These are phyloP conservation scores for Aphanoascus verrucosus DNA, from an alignment of 2,329 filamentous ascomycete genomes.

Conservation along the genomic window DNA sequence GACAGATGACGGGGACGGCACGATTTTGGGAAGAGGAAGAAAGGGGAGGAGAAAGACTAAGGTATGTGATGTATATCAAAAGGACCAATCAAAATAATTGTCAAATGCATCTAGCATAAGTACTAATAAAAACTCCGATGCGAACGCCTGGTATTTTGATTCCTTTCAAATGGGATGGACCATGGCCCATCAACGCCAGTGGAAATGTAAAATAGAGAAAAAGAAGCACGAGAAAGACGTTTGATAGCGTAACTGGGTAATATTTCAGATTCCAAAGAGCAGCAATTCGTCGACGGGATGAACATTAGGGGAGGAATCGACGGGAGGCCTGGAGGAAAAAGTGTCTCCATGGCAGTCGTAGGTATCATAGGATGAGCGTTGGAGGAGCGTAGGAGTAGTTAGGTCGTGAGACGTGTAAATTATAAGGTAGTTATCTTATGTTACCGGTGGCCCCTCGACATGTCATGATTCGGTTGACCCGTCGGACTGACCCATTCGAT, in stretches of 20 bases:
- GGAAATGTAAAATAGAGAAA: background rate
- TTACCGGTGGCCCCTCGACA: constrained; percentile 27
- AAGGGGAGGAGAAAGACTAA: background rate
- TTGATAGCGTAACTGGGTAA: background rate
- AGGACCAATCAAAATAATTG: too few relatives aligned
- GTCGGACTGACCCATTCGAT: constrained; percentile 26
- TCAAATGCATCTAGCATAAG: constrained; percentile 4
- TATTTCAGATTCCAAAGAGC: background rate
- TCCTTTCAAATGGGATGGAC: background rate
- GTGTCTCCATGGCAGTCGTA: constrained; percentile 1
- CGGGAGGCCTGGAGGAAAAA: background rate
- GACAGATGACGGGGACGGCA: too few relatives aligned
- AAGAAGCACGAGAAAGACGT: background rate
- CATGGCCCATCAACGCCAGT: background rate
- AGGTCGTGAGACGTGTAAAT: background rate
- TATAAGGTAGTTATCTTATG: background rate
- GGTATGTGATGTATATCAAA: constrained; percentile 1
- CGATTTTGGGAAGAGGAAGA: background rate
- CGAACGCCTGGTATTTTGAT: constrained; percentile 7
- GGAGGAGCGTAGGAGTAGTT: background rate
- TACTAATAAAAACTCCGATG: background rate
- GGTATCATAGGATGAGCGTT: background rate
- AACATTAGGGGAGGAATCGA: background rate
- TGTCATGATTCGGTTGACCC: constrained; percentile 26
- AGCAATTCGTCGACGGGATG: background rate